Conservation (phyloP, 2,329 filamentous ascomycete genomes). For the Falciphora oryzae region DNA sequence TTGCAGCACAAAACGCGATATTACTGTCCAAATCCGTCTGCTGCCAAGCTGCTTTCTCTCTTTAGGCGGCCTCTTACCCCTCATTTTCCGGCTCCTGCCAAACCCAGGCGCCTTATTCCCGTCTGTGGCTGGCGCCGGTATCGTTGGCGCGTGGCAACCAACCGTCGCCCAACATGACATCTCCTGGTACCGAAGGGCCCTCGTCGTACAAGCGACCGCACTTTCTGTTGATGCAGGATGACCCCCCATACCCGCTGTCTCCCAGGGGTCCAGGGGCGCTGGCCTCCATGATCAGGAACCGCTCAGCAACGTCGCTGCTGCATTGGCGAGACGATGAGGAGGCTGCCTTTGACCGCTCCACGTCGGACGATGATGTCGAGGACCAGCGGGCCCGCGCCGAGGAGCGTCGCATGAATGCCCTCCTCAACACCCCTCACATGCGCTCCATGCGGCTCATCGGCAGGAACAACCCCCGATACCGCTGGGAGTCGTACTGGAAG, state of each 20-base stretch:
- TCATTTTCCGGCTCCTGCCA: too few relatives aligned
- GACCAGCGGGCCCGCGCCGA: slow-evolving; percentile 43
- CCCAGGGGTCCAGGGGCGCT: slow-evolving; percentile 28
- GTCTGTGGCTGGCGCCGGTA: not conserved
- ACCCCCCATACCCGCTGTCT: slow-evolving; percentile 54
- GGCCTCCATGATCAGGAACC: slow-evolving; percentile 38
- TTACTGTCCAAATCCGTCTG: not conserved
- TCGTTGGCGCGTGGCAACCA: not conserved
- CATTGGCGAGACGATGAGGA: slow-evolving; percentile 19
- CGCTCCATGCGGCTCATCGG: slow-evolving; percentile 83
- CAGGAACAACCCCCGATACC: slow-evolving; percentile 77
- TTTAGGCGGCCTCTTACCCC: not conserved
- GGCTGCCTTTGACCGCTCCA: slow-evolving; percentile 10
- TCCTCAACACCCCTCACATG: slow-evolving; percentile 65
- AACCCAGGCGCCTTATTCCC: too few relatives aligned
- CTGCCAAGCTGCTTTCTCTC: not conserved
- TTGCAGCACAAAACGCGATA: not conserved
- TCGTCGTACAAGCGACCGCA: slow-evolving; percentile 19
- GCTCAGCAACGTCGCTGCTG: slow-evolving; percentile 19
- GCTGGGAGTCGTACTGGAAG: slow-evolving; percentile 84
- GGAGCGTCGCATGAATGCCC: slow-evolving; percentile 52
- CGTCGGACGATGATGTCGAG: slow-evolving; percentile 19
- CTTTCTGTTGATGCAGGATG: slow-evolving; percentile 28
- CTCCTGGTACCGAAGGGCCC: slow-evolving; percentile 15
- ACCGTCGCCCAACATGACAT: slow-evolving; percentile 17